Base-by-base conservation (phyloP, 2,329 filamentous ascomycete genomes). In the Xenosphaeropsis pyriputrescens region DNA sequence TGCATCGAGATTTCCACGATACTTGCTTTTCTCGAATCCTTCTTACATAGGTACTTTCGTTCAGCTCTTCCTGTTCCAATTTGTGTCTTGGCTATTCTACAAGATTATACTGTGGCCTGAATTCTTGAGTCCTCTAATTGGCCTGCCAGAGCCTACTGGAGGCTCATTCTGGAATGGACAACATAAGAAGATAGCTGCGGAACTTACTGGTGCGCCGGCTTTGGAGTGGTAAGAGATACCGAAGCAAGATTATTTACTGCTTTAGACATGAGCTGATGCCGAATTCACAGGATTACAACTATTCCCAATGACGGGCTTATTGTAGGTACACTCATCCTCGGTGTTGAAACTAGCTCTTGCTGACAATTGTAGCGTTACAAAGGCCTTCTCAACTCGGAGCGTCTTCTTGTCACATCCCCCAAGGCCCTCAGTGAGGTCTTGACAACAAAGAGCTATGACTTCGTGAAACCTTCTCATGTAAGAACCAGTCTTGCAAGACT, bases 351-450 rank as follows among this genome's bases (percentile, higher is more conserved):
- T 6, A 6, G 12, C 22, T 26, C 22, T 26, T 26, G 22, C 22
- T 26, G 8, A 26, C 22, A 26, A 26, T 3, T 26, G 22, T 26
- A 26, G 22, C 70, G 76, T 9, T 85, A 81, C 51, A 65, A 72
- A 12, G 64, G 68, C 18, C 50, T 75, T 11, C 65, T 77, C 42
- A 82, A 83, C 50, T 51, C 61, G 15, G 78, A 82, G 51, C 67
- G 75, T 26, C 46, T 84, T n/a, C 45, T 82, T 8, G 51, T 78
- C 35, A 72, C 68, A 2, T 72, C 62, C 2, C 65, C 79, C 15
- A 79, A 79, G 54, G 75, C 70, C 0, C 60, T 85, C n/a, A 67
- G 70, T 4, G 81, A 88, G 55, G 68, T 85, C 7, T 64, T 86
- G 4, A 72, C 75, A 18, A 73, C 70, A 14, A 78, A 75, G 42